Evolutionary conservation across 2,329 filamentous ascomycete species (phyloP).

Genomic region (Exophiala viscosa): DNA sequence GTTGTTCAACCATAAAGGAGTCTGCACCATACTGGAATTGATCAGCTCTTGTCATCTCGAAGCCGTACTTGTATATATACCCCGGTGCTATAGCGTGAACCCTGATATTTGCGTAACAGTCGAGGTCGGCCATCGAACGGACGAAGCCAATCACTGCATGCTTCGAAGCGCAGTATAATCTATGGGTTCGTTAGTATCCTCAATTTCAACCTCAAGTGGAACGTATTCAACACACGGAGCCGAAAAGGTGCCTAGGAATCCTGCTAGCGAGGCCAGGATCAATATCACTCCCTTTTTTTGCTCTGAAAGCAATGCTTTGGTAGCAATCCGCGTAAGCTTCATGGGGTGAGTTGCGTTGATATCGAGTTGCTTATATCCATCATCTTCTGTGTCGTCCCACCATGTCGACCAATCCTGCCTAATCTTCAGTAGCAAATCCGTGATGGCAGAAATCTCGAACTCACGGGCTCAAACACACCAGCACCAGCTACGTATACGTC

Average conservation of each 20-base stretch:
- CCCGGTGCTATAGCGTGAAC: conserved; percentile 35
- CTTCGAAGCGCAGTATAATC: conserved; percentile 39
- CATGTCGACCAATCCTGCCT: too few species aligned
- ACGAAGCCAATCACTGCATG: conserved; percentile 40
- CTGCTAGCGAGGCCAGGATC: conserved; percentile 34
- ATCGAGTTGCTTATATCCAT: conserved; percentile 31
- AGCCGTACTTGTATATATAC: conserved; percentile 17
- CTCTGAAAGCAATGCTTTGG: conserved; percentile 19
- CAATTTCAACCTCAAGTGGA: too few species aligned
- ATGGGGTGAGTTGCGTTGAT: conserved; percentile 32
- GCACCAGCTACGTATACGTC: conserved; percentile 39
- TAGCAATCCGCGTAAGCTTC: conserved; percentile 40
- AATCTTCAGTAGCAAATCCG: too few species aligned
- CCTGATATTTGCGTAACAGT: conserved; percentile 35
- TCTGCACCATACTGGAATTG: conserved; percentile 29
- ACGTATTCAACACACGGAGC: too few species aligned
- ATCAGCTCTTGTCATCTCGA: background rate
- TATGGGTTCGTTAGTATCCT: too few species aligned
- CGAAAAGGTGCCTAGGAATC: conserved; percentile 30
- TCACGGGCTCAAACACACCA: conserved; percentile 39
- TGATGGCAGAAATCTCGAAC: too few species aligned
- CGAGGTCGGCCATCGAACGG: conserved; percentile 34
- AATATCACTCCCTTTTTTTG: conserved; percentile 38
- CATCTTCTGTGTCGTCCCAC: conserved; percentile 37
- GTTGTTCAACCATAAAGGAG: conserved; percentile 29